phyloP scores from a whole-genome alignment of 768 basidiomycete genomes.

The Leucosporidium yakuticum region DNA sequence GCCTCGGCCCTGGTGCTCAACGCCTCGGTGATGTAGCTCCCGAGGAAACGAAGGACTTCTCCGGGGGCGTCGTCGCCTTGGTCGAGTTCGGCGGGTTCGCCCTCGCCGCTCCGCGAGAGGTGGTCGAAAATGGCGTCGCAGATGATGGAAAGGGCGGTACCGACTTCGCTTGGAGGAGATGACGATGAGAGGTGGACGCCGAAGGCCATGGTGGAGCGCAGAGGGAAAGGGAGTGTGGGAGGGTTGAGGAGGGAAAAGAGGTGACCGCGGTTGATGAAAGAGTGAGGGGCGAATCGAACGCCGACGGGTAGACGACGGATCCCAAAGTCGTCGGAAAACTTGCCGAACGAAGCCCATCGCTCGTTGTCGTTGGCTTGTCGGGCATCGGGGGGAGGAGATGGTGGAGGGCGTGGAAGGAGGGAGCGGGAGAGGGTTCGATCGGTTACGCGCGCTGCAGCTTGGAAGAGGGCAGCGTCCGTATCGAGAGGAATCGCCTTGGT shows the following conservation, averaged over 20 bases:
- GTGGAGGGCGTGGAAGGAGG: no score
- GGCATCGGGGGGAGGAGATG: not conserved
- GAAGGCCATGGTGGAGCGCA: conserved; percentile 40
- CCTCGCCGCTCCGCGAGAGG: conserved; percentile 44
- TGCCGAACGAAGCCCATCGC: conserved; percentile 26
- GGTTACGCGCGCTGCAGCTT: not conserved
- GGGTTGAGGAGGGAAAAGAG: conserved; percentile 55
- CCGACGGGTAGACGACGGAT: conserved; percentile 53
- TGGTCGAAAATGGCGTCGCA: conserved; percentile 52
- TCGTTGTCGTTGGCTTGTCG: conserved; percentile 5
- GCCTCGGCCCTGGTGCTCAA: conserved; percentile 40
- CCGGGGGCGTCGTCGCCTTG: conserved; percentile 36
- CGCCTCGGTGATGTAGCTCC: conserved; percentile 50
- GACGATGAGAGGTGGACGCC: conserved; percentile 43
- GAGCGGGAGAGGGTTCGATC: no score
- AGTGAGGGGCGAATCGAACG: conserved; percentile 48
- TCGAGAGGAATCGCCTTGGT: conserved; percentile 15
- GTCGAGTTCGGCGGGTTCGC: not conserved
- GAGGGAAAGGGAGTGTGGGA: conserved; percentile 40
- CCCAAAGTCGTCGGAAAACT: conserved; percentile 51
- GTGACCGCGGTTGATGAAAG: conserved; percentile 59
- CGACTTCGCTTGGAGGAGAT: conserved; percentile 51
- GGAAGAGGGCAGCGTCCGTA: conserved; percentile 23
- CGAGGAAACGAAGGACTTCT: conserved; percentile 46
- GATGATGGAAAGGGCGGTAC: conserved; percentile 42